Base-by-base conservation (phyloP, 805 yeast species). In the Myxozyma neglecta region DNA sequence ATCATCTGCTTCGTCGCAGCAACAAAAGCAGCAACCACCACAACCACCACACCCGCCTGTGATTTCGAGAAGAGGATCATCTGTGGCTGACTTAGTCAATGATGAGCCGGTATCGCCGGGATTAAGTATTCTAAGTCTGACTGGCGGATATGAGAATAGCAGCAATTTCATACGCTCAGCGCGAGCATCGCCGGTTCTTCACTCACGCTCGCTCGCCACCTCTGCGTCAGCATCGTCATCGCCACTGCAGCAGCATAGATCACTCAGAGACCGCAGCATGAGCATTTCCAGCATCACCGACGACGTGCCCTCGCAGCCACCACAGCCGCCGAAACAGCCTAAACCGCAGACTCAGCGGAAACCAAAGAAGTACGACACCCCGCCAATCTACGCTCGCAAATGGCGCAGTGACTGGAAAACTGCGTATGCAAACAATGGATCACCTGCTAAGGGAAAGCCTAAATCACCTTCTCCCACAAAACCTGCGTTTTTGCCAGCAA, bases 361-460 rank as follows among this genome's bases (percentile, higher is more conserved):
- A 73, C 92, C 93, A 1, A 81, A 74, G 61, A 75, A 88, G 66
- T 88, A 88, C 71, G 73, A 74, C n/a, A 78, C 77, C 47, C 88
- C 88, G 9, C 96, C 96, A 6, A 79, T 84, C 7, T 89, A 94
- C 93, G 96, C 96, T 0, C 86, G 81, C 66, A 87, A 84, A 71
- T 89, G 88, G 85, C 75, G 79, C 36, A 85, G 88, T 2, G 61
- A 63, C 44, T 63, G 66, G 66, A 29, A 43, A 24, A 36, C 51
- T 2, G 59, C 69, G 71, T 57, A 61, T 29, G 46, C 52, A 45
- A n/a, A 35, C 47, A 18, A 10, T 1, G 37, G 16, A 24, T 24
- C 42, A 16, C 35, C 50, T 4, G 10, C 9, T 18, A 43, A 48
- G 20, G 14, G 18, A 29, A 20, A 14, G 2, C 24, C 48, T 9